Evolutionary conservation across 441 rosid species (phyloP).

Genomic region (Dalechampia spathulata): DNA sequence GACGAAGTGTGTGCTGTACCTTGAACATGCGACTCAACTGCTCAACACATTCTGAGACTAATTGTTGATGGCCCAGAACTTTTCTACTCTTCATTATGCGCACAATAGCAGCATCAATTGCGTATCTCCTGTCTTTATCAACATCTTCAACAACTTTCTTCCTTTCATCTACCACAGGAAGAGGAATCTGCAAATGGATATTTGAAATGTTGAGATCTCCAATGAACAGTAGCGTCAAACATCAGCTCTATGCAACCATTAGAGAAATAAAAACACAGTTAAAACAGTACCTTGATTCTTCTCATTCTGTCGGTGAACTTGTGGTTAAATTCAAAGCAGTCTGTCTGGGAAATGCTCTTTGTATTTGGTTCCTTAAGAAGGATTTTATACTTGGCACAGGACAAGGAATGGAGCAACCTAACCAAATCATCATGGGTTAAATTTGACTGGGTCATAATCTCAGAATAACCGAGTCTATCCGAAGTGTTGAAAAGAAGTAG

Average conservation of each 20-base stretch:
- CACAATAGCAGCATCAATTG: constrained; percentile 93
- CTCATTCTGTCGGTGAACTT: constrained; percentile 84
- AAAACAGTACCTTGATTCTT: constrained; percentile 75
- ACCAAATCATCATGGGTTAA: constrained; percentile 74
- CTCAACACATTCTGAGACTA: constrained; percentile 85
- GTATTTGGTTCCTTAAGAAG: constrained; percentile 75
- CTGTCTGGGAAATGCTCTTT: constrained; percentile 54
- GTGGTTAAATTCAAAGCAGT: constrained; percentile 69
- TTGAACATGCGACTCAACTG: constrained; percentile 93
- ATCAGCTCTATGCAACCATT: no score
- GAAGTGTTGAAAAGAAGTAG: constrained; percentile 74
- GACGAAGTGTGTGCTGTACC: constrained; percentile 27
- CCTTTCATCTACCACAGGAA: constrained; percentile 89
- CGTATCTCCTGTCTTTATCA: constrained; percentile 81
- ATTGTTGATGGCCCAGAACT: constrained; percentile 72
- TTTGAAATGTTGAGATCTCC: neutral
- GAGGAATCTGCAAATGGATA: constrained; percentile 53
- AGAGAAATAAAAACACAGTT: neutral
- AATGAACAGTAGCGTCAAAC: no score
- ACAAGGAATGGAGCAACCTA: constrained; percentile 83
- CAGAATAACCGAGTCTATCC: constrained; percentile 66
- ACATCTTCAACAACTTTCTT: constrained; percentile 91
- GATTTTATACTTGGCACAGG: constrained; percentile 90
- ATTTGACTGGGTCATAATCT: constrained; percentile 76
- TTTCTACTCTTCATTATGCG: constrained; percentile 96